Evolutionary conservation across 2,329 filamentous ascomycete genomes (phyloP).

Genomic region (Macrophomina tecta): DNA sequence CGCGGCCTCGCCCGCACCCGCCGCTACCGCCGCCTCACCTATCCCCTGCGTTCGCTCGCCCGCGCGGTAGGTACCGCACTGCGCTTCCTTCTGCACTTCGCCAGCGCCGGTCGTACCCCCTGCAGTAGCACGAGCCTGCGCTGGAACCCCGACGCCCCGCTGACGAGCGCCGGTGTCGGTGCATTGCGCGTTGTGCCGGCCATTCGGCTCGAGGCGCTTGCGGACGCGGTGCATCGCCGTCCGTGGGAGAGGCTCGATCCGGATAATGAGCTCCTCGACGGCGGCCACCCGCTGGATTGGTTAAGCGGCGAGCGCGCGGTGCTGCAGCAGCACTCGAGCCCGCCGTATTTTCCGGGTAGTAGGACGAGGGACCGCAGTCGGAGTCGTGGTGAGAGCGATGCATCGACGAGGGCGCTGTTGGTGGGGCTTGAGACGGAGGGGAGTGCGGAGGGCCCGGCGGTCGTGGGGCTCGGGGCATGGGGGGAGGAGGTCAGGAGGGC

Average conservation of each 20-base stretch:
- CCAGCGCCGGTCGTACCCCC: background rate
- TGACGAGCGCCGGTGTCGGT: background rate
- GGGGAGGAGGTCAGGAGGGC: background rate
- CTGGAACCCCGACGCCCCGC: background rate
- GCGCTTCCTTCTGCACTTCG: background rate
- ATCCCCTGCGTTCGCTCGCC: slow-evolving; percentile 30
- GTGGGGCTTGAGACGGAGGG: background rate
- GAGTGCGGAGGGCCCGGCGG: background rate
- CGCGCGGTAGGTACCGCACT: background rate
- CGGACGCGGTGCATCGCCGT: background rate
- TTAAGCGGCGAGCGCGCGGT: background rate
- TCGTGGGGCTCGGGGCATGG: background rate
- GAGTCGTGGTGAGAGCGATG: slow-evolving; percentile 14
- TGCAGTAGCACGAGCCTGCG: background rate
- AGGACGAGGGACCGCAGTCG: background rate
- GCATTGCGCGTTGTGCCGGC: background rate
- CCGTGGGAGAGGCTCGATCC: background rate
- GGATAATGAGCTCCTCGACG: no score
- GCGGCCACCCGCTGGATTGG: no score
- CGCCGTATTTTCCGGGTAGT: slow-evolving; percentile 1
- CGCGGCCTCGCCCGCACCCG: slow-evolving; percentile 38
- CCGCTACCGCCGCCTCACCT: slow-evolving; percentile 32
- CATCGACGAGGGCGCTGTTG: background rate
- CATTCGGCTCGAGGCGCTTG: background rate
- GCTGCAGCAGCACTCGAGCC: background rate